These are phyloP conservation scores for Paramyrothecium sp. DNA, from an alignment of 2,329 filamentous ascomycete genomes.

Conservation along the genomic window DNA sequence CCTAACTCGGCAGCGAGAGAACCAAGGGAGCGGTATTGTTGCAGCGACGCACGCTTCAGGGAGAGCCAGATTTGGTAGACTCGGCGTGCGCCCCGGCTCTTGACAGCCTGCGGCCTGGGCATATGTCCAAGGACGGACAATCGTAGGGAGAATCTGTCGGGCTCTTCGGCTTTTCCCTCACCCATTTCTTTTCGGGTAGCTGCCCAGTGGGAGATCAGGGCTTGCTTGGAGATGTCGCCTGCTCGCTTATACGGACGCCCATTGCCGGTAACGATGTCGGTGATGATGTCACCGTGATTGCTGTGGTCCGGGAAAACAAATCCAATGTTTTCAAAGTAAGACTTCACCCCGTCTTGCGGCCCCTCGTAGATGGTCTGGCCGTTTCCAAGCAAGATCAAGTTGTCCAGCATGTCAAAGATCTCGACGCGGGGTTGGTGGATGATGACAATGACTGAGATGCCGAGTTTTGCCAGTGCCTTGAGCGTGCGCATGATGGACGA, in stretches of 20 bases:
- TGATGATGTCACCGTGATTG: conserved; percentile 57
- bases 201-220: conserved; percentile 48
- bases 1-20: conserved; percentile 54
- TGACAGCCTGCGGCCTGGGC: conserved; percentile 35
- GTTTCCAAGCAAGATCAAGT: conserved; percentile 52
- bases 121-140: neutral
- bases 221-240: conserved; percentile 45
- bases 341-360: conserved; percentile 36
- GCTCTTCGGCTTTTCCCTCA: conserved; percentile 10
- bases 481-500: conserved; percentile 55
- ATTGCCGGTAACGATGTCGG: conserved; percentile 61
- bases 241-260: conserved; percentile 46
- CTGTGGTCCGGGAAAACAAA: conserved; percentile 47
- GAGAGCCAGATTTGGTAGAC: conserved; percentile 52
- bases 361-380: conserved; percentile 57
- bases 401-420: conserved; percentile 57
- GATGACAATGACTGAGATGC: conserved; percentile 57
- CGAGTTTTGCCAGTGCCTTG: conserved; percentile 50
- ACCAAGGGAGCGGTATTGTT: conserved; percentile 53
- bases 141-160: conserved; percentile 16
- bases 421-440: conserved; percentile 60
- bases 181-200: conserved; percentile 19
- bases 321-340: conserved; percentile 51
- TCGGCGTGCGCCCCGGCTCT: conserved; percentile 47
- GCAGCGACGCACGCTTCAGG: conserved; percentile 49